Conservation (phyloP, 257 asterid genomes). For the Misopates orontium region DNA sequence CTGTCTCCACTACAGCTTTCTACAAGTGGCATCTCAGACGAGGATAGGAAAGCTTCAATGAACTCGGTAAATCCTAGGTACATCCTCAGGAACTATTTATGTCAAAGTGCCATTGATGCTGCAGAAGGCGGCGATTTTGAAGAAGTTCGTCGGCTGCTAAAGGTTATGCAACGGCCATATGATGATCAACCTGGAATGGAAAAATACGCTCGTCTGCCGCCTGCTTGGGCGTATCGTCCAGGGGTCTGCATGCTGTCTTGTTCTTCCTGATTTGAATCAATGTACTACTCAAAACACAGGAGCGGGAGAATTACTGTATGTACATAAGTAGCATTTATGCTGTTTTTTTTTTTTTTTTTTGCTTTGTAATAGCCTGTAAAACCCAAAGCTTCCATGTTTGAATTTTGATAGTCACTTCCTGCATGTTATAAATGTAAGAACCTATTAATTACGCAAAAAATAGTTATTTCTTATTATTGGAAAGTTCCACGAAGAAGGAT, state of each 20-base stretch:
- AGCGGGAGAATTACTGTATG: constrained; percentile 29
- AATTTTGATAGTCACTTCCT: constrained; percentile 6
- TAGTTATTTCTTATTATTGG: too few relatives aligned
- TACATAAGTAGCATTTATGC: constrained; percentile 43
- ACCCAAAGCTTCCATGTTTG: constrained; percentile 25
- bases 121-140: constrained; percentile 87
- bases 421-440: too few relatives aligned
- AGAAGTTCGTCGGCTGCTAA: constrained; percentile 69
- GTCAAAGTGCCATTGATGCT: constrained; percentile 94
- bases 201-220: constrained; percentile 88
- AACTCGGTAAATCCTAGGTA: constrained; percentile 83
- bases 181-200: constrained; percentile 99
- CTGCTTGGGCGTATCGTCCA: constrained; percentile 99
- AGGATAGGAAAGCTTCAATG: constrained; percentile 79
- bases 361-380: constrained; percentile 27
- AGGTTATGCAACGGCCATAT: constrained; percentile 72
- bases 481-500: too few relatives aligned
- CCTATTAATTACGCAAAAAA: too few relatives aligned
- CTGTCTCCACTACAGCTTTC: constrained; percentile 48
- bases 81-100: constrained; percentile 84
- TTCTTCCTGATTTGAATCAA: constrained; percentile 59
- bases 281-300: constrained; percentile 9
- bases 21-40: constrained; percentile 55
- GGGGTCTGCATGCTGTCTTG: constrained; percentile 99
- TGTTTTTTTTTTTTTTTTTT: too few relatives aligned